Conservation (phyloP, 2,329 filamentous ascomycete genomes). For the Exserohilum rostratum region DNA sequence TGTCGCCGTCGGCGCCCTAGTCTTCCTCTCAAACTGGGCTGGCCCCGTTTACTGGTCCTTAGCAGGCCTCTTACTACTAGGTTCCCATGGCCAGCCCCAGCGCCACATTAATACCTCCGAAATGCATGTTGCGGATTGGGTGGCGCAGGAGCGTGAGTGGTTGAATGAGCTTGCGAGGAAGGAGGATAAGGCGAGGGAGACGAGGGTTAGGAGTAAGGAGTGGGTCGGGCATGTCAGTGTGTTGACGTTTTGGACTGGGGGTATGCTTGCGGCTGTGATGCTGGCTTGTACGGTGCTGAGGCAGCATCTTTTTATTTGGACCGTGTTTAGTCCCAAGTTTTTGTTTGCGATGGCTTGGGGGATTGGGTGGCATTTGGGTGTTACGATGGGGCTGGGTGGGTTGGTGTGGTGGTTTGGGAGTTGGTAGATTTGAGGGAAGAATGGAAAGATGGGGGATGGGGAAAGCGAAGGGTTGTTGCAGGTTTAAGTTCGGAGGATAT, state of each 20-base stretch:
- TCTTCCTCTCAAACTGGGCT: slow-evolving; percentile 90
- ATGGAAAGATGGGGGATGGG: neutral
- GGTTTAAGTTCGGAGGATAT: neutral
- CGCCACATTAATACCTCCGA: slow-evolving; percentile 26
- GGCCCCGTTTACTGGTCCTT: slow-evolving; percentile 88
- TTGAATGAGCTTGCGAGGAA: slow-evolving; percentile 28
- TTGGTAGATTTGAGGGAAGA: slow-evolving; percentile 24
- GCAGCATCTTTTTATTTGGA: slow-evolving; percentile 97
- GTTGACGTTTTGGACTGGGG: slow-evolving; percentile 73
- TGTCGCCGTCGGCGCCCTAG: slow-evolving; percentile 78
- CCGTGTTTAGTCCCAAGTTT: slow-evolving; percentile 96
- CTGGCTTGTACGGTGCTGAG: slow-evolving; percentile 81
- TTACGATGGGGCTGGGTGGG: slow-evolving; percentile 41
- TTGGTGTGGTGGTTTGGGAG: slow-evolving; percentile 42
- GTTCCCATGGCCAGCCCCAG: slow-evolving; percentile 23
- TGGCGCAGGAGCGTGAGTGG: slow-evolving; percentile 36
- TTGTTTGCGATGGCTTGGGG: slow-evolving; percentile 91
- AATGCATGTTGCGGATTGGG: slow-evolving; percentile 36
- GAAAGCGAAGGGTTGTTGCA: neutral
- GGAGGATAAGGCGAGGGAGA: slow-evolving; percentile 18
- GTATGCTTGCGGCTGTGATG: slow-evolving; percentile 77
- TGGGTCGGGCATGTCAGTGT: slow-evolving; percentile 62
- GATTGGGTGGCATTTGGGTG: slow-evolving; percentile 75
- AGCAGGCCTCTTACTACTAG: slow-evolving; percentile 62
- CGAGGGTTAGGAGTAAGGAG: slow-evolving; percentile 8